Evolutionary conservation across 495 filamentous ascomycete genomes (phyloP), one percentile per base, ranked within the genome.

Genomic region (Aspergillus biplanus): DNA sequence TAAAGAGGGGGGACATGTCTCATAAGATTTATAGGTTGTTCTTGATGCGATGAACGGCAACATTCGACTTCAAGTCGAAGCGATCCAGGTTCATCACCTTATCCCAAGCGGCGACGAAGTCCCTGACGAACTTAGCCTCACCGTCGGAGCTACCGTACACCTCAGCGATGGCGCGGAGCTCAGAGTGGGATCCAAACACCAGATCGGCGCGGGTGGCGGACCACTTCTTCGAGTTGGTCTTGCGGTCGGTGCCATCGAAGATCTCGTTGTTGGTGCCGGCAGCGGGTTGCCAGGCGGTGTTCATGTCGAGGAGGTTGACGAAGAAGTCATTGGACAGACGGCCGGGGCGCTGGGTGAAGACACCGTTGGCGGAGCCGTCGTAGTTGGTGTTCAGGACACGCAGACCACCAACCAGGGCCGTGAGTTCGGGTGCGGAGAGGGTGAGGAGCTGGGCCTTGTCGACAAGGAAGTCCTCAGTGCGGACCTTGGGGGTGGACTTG

Each of bases 281-380:
- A 12, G 69, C 71, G 15, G 83, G 61, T 79, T 86, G 86, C 89
- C 88, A 90, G 31, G 69, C 77, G 1, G 86, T 89, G 78, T 70
- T 75, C 71, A 82, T 82, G 69, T 91, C 89, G 11, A 91, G 79
- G 32, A 91, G 80, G 78, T 90, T 90, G 70, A 87, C 82, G 69
- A 91, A 91, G 81, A 88, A 91, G 77, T 91, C 89, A 70, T 89
- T 89, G 73, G 85, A 89, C 62, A 91, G 82, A 70, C 83, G 73
- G 56, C 89, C 89, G 0, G 88, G 86, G 16, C 74, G 76, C 62
- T 78, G 73, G 59, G 89, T 91, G 68, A 91, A 78, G 15, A 90
- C 83, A 49, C 89, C 89, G 59, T 81, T 68, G 35, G 71, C 60
- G 13, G 86, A 89, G 57, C 87, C 85, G 65, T 90, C 85, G 68